phyloP scores from a whole-genome alignment of 305 asterid species.

The Fraxinus greggii region DNA sequence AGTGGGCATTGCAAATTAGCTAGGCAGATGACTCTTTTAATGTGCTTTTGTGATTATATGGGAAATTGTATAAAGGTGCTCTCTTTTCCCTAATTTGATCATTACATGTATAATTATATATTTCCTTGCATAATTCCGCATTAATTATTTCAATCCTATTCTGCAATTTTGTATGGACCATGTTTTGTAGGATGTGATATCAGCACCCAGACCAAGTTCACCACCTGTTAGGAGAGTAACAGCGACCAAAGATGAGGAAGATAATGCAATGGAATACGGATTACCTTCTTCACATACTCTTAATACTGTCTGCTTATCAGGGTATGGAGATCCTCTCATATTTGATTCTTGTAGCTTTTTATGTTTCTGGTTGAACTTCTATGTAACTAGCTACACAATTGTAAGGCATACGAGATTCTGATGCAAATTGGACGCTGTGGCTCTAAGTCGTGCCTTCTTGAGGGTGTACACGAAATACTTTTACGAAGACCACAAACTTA shows the following conservation, averaged over 20 bases:
- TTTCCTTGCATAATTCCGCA: background rate
- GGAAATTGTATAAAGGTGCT: constrained; percentile 85
- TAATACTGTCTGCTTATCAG: constrained; percentile 90
- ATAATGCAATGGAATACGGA: constrained; percentile 94
- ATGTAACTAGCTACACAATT: background rate
- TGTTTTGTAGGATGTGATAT: constrained; percentile 68
- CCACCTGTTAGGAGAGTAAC: constrained; percentile 83
- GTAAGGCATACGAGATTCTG: background rate
- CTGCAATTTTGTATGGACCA: constrained; percentile 20
- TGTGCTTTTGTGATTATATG: constrained; percentile 81
- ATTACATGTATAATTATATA: background rate
- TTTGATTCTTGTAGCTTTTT: background rate
- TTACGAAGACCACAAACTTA: background rate
- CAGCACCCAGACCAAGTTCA: constrained; percentile 79
- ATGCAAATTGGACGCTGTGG: background rate
- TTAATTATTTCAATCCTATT: background rate
- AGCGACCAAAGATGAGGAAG: constrained; percentile 82
- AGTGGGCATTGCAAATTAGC: constrained; percentile 94
- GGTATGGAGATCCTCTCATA: constrained; percentile 43
- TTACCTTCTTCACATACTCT: constrained; percentile 97
- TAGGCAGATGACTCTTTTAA: constrained; percentile 95
- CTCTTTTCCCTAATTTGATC: constrained; percentile 4
- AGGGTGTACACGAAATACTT: background rate
- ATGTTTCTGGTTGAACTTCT: background rate
- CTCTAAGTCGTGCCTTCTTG: background rate